phyloP scores from a whole-genome alignment of 1,139 yeast genomes.

The Geotrichum aggregatum region DNA sequence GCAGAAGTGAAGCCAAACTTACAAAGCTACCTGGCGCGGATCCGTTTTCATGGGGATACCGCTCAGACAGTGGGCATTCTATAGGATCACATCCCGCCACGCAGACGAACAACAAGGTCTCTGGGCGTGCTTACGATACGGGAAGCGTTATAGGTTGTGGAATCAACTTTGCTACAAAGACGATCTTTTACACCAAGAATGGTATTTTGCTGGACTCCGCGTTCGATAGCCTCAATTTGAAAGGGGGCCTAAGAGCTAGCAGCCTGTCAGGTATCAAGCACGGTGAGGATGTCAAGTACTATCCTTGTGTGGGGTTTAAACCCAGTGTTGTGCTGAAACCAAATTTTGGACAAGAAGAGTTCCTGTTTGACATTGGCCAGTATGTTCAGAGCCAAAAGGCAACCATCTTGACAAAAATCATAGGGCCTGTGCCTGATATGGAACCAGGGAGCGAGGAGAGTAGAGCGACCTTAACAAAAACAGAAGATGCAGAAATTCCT shows the following conservation, averaged over 20 bases:
- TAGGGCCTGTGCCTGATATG: conserved; percentile 9
- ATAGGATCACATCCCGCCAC: conserved; percentile 43
- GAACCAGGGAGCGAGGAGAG: not conserved
- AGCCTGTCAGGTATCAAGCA: not conserved
- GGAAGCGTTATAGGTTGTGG: conserved; percentile 83
- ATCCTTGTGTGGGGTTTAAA: conserved; percentile 49
- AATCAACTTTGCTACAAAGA: conserved; percentile 58
- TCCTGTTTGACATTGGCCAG: conserved; percentile 65
- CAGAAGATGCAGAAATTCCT: conserved; percentile 34
- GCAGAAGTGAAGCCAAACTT: conserved; percentile 32
- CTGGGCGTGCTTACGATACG: conserved; percentile 46
- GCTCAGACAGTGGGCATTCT: conserved; percentile 55
- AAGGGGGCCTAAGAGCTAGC: not conserved
- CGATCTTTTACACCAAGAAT: conserved; percentile 75
- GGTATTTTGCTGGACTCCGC: conserved; percentile 61
- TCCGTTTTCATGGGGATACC: conserved; percentile 52
- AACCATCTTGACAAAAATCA: conserved; percentile 26
- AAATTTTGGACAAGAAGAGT: conserved; percentile 67
- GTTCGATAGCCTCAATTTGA: conserved; percentile 40
- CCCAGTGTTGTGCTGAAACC: conserved; percentile 52
- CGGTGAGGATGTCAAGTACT: conserved; percentile 34
- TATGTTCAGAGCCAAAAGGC: conserved; percentile 51
- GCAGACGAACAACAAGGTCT: conserved; percentile 30
- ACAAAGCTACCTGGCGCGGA: conserved; percentile 47
- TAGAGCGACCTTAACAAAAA: not conserved